These are phyloP conservation scores for Canariomyces notabilis DNA, from an alignment of 2,329 filamentous ascomycete genomes.

Conservation along the genomic window DNA sequence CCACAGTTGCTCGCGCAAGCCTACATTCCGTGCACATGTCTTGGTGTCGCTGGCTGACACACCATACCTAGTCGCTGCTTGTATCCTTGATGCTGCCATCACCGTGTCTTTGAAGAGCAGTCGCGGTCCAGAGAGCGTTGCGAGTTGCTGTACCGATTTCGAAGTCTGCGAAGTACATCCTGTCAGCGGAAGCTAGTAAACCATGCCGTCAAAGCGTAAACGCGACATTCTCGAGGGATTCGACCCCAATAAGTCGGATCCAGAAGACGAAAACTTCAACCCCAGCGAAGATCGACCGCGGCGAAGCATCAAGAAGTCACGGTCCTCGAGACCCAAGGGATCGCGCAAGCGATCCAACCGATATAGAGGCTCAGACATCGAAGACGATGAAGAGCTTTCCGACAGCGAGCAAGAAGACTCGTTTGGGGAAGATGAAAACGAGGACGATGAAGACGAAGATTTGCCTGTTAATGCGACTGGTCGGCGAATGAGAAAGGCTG, in stretches of 20 bases:
- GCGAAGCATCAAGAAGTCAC: slow-evolving; percentile 35
- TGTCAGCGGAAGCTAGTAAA: neutral
- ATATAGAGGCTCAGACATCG: slow-evolving; percentile 59
- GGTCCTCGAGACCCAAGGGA: slow-evolving; percentile 30
- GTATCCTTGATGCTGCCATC: neutral
- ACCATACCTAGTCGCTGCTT: neutral
- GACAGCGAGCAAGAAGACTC: slow-evolving; percentile 50
- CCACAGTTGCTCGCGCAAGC: neutral
- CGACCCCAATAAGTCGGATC: slow-evolving; percentile 62
- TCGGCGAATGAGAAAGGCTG: slow-evolving; percentile 41
- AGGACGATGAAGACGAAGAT: slow-evolving; percentile 35
- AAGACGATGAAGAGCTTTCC: slow-evolving; percentile 52
- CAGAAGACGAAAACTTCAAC: slow-evolving; percentile 62
- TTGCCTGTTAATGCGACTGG: slow-evolving; percentile 38
- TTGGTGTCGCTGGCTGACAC: slow-evolving; percentile 1
- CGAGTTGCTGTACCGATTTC: slow-evolving; percentile 1
- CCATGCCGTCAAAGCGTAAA: slow-evolving; percentile 53
- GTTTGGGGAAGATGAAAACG: slow-evolving; percentile 39
- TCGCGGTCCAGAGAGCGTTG: neutral
- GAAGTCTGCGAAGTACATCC: neutral
- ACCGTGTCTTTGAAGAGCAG: neutral
- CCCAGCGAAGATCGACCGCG: slow-evolving; percentile 43
- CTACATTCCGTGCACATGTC: neutral
- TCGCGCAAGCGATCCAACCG: slow-evolving; percentile 35
- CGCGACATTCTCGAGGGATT: slow-evolving; percentile 51